Conservation (phyloP, 495 filamentous ascomycete genomes). For the Niebla homalea region DNA sequence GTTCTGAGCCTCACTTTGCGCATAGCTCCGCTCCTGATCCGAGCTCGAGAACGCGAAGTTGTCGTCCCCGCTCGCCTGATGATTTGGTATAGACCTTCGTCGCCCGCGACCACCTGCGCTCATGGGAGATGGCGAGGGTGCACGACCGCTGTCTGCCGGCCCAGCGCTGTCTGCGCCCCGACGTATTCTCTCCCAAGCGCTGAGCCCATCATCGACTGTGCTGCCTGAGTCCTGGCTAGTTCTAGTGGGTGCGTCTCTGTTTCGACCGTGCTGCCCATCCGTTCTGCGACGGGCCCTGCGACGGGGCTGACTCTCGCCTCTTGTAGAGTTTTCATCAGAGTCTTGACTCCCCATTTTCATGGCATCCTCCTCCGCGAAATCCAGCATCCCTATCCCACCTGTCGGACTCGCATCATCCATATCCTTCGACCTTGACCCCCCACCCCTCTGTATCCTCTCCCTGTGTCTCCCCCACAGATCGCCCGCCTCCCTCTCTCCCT, state of each 20-base stretch:
- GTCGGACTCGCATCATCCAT: constrained; percentile 16
- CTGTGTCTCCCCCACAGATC: constrained; percentile 8
- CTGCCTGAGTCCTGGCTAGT: constrained; percentile 1
- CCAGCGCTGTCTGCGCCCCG: constrained; percentile 3
- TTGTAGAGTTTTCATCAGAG: not conserved
- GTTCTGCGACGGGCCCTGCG: constrained; percentile 1
- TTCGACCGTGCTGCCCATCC: constrained; percentile 1
- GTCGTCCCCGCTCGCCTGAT: constrained; percentile 17
- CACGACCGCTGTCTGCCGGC: not conserved
- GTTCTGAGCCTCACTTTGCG: constrained; percentile 37
- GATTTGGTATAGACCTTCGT: not conserved
- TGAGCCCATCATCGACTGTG: not conserved
- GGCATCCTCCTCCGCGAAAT: not conserved
- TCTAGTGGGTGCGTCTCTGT: not conserved
- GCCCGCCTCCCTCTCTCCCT: constrained; percentile 8
- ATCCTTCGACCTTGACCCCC: not conserved
- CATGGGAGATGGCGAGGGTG: not conserved
- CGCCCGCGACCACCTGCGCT: not conserved
- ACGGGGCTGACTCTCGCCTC: not conserved
- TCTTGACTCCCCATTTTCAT: not conserved
- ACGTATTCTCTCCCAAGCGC: constrained; percentile 14
- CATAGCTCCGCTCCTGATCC: constrained; percentile 27
- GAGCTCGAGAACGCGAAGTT: constrained; percentile 29
- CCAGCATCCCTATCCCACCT: constrained; percentile 11
- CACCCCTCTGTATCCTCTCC: not conserved